Conservation (phyloP, 345 rosid species). For the Arabis alpina region DNA sequence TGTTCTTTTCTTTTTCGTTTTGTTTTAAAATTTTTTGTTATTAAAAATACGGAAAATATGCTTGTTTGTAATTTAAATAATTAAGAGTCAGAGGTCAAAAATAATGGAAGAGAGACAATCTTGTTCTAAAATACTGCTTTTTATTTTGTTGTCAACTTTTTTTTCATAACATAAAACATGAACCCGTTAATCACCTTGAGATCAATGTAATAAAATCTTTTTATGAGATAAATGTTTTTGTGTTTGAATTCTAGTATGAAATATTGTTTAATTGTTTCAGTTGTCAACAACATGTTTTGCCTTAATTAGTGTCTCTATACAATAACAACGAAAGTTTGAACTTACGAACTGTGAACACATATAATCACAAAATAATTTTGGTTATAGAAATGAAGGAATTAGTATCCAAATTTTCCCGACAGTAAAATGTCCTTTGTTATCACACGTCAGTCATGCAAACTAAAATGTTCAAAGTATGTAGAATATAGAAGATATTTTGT, state of each 20-base stretch:
- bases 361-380: neutral
- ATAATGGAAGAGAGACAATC: constrained; percentile 31
- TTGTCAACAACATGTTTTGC: no score
- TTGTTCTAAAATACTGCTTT: constrained; percentile 1
- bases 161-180: neutral
- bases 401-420: constrained; percentile 1
- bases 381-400: neutral
- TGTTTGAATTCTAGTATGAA: no score
- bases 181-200: constrained; percentile 18
- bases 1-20: constrained; percentile 28
- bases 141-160: constrained; percentile 18
- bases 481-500: neutral
- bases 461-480: neutral
- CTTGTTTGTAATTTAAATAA: constrained; percentile 31
- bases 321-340: neutral
- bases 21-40: neutral
- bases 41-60: constrained; percentile 10
- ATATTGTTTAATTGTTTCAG: no score
- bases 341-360: neutral
- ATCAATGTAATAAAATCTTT: neutral
- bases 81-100: constrained; percentile 31
- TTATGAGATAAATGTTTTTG: neutral
- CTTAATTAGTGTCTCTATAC: neutral
- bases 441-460: constrained; percentile 5
- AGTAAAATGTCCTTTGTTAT: neutral